These are phyloP conservation scores for Sinapis alba DNA, from an alignment of 441 rosid species.

Conservation along the genomic window DNA sequence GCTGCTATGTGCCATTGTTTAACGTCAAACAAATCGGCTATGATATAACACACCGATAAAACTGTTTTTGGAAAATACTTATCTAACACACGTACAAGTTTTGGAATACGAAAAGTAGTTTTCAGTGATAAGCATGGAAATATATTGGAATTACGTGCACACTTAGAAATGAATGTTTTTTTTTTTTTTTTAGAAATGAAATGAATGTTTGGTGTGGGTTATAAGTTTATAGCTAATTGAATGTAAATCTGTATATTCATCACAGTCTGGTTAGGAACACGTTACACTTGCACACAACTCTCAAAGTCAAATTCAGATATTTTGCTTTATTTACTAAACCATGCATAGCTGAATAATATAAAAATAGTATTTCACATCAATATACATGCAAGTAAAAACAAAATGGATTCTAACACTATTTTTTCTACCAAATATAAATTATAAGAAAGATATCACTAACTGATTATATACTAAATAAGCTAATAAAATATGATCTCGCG, in stretches of 20 bases:
- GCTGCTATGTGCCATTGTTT: background rate
- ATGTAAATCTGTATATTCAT: conserved; percentile 4
- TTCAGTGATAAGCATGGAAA: background rate
- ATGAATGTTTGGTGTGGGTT: conserved; percentile 24
- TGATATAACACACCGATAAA: background rate
- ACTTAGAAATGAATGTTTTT: conserved; percentile 20
- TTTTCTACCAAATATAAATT: background rate
- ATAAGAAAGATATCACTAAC: background rate
- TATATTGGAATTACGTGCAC: conserved; percentile 34
- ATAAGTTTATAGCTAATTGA: conserved; percentile 7
- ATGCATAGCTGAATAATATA: background rate
- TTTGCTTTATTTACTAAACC: conserved; percentile 13
- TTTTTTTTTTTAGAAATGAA: too few relatives aligned
- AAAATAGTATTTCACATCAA: background rate
- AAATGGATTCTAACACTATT: background rate
- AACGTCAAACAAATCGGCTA: conserved; percentile 33
- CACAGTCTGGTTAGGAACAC: conserved; percentile 25
- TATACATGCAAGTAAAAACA: background rate
- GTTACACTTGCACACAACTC: conserved; percentile 20
- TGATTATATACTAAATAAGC: background rate
- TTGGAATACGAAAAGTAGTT: background rate
- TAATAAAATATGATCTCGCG: background rate
- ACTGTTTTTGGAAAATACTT: background rate
- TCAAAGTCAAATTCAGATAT: conserved; percentile 31
- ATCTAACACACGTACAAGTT: background rate